Percentiles rank a stretch among this genome's conserved stretches.
Evolutionary conservation across 257 asterid species (phyloP).

Genomic region (Fraxinus quadrangulata): DNA sequence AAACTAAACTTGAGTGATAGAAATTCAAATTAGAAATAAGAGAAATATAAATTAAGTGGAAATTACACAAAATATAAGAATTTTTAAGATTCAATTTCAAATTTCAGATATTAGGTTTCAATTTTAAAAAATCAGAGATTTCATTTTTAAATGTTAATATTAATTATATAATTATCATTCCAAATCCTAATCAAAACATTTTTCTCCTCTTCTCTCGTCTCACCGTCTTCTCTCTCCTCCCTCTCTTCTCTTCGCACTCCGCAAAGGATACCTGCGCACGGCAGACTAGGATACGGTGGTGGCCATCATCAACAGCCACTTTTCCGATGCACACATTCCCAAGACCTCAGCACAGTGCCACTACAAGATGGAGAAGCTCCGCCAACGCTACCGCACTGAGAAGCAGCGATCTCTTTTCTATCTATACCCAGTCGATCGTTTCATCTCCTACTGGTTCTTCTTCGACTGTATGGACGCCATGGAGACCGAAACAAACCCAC

Average conservation of each 20-base stretch:
- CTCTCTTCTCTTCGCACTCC: slow-evolving; percentile 43
- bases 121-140: no score
- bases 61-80: no score
- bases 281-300: slow-evolving; percentile 94
- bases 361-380: slow-evolving; percentile 98
- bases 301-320: slow-evolving; percentile 46
- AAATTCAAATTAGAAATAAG: no score
- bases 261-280: slow-evolving; percentile 90
- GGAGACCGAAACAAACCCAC: slow-evolving; percentile 73
- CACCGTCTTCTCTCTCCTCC: no score
- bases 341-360: slow-evolving; percentile 96
- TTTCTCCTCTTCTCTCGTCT: no score
- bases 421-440: slow-evolving; percentile 61
- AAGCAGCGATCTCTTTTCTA: slow-evolving; percentile 71
- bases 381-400: slow-evolving; percentile 92
- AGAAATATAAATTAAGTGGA: no score
- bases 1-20: no score
- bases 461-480: slow-evolving; percentile 83
- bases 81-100: no score
- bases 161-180: no score
- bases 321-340: slow-evolving; percentile 66
- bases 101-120: no score
- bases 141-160: no score
- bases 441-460: slow-evolving; percentile 85
- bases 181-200: no score